These are phyloP conservation scores for Jackrogersella minutella DNA, from an alignment of 495 filamentous ascomycete species.

Conservation along the genomic window DNA sequence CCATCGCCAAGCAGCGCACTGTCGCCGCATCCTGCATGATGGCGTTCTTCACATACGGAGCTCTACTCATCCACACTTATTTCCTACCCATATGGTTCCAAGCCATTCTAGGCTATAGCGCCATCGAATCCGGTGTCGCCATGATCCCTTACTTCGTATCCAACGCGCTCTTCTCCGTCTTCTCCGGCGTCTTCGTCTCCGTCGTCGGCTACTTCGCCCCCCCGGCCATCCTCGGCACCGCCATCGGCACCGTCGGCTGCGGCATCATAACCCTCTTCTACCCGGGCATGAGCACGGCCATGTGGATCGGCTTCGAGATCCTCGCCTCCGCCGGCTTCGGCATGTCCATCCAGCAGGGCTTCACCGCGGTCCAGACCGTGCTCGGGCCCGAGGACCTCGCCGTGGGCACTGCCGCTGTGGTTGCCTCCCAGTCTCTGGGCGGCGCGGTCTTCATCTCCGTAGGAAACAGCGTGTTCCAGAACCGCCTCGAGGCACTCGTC, in stretches of 20 bases:
- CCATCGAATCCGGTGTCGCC: conserved; percentile 73
- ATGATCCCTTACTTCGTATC: conserved; percentile 71
- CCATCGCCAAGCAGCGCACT: conserved; percentile 70
- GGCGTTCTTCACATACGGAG: conserved; percentile 60
- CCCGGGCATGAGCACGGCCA: conserved; percentile 37
- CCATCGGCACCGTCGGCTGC: conserved; percentile 67
- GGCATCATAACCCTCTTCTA: conserved; percentile 70
- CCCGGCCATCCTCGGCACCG: conserved; percentile 65
- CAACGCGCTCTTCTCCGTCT: conserved; percentile 65
- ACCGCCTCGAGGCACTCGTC: conserved; percentile 23
- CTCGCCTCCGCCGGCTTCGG: conserved; percentile 69
- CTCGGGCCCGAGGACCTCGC: conserved; percentile 59
- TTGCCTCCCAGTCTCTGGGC: conserved; percentile 66
- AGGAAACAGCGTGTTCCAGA: conserved; percentile 55
- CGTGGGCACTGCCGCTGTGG: conserved; percentile 63
- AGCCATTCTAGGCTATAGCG: conserved; percentile 70
- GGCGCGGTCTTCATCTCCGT: conserved; percentile 67
- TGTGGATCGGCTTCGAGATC: conserved; percentile 72
- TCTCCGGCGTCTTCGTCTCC: conserved; percentile 59
- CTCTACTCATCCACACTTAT: conserved; percentile 68
- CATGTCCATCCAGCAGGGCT: conserved; percentile 64
- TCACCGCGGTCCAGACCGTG: conserved; percentile 62
- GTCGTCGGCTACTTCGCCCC: conserved; percentile 71
- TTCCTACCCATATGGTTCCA: conserved; percentile 87
- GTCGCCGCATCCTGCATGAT: conserved; percentile 64